phyloP scores from a whole-genome alignment of 495 filamentous ascomycete species.

The Chaetomium cochliodes region DNA sequence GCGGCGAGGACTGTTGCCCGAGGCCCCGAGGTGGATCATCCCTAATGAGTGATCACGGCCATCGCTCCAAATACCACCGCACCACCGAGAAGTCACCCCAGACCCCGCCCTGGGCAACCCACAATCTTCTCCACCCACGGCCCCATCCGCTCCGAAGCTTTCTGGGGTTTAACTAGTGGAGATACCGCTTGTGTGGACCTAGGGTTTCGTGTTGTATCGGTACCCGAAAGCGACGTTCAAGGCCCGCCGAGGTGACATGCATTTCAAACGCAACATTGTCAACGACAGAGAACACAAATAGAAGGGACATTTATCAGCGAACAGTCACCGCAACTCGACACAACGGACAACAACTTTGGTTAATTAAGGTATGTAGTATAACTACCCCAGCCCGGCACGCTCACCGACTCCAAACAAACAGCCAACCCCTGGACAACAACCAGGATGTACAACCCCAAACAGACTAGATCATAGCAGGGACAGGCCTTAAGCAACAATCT shows the following conservation, averaged over 20 bases:
- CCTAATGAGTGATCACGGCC: too few species aligned
- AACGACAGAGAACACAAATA: neutral
- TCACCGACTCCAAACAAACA: neutral
- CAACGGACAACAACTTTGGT: neutral
- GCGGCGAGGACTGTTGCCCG: too few species aligned
- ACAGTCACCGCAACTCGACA: neutral
- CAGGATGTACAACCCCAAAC: neutral
- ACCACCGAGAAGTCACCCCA: too few species aligned
- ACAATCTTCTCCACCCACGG: too few species aligned
- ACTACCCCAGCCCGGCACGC: too few species aligned
- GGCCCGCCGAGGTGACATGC: neutral
- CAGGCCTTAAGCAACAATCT: slow-evolving; percentile 36
- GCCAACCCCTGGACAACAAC: neutral
- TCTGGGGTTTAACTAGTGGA: too few species aligned
- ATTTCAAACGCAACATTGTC: neutral
- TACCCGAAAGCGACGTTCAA: neutral
- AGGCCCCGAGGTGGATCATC: too few species aligned
- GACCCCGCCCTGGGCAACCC: too few species aligned
- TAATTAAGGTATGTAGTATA: neutral
- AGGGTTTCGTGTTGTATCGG: too few species aligned
- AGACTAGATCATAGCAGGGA: neutral
- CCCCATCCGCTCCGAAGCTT: too few species aligned
- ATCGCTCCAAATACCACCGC: too few species aligned
- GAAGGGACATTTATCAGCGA: neutral
- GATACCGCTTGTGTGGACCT: too few species aligned